phyloP scores from a whole-genome alignment of 1,284 basidiomycete species.

The Rhodotorula sp. region DNA sequence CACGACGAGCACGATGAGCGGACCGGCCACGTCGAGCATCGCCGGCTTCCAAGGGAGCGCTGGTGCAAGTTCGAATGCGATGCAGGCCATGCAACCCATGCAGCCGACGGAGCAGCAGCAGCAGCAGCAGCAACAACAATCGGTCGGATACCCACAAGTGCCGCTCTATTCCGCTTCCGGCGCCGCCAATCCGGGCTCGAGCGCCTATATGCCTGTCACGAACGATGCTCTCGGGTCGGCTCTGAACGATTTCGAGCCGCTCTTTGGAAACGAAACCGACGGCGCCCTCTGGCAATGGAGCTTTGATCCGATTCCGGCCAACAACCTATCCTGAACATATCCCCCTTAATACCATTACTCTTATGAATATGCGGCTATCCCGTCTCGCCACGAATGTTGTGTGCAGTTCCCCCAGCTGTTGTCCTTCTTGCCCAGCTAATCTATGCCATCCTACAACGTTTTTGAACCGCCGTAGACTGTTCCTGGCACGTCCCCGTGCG shows the following conservation, averaged over 20 bases:
- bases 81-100: background rate
- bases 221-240: slow-evolving; percentile 30
- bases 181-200: background rate
- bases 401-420: background rate
- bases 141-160: background rate
- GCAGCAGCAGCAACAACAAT: background rate
- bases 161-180: background rate
- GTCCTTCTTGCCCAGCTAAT: background rate
- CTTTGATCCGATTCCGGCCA: background rate
- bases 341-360: background rate
- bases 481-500: slow-evolving; percentile 21
- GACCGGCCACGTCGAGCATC: background rate
- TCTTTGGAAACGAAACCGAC: slow-evolving; percentile 27
- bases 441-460: background rate
- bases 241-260: slow-evolving; percentile 33
- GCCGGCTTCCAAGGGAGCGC: background rate
- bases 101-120: background rate
- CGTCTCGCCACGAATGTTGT: background rate
- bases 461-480: background rate
- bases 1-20: background rate
- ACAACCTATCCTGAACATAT: background rate
- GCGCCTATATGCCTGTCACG: slow-evolving; percentile 22
- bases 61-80: too few relatives aligned
- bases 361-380: background rate
- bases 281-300: slow-evolving; percentile 30